phyloP scores from a whole-genome alignment of 345 rosid genomes.

The Odontarrhena argentea region DNA sequence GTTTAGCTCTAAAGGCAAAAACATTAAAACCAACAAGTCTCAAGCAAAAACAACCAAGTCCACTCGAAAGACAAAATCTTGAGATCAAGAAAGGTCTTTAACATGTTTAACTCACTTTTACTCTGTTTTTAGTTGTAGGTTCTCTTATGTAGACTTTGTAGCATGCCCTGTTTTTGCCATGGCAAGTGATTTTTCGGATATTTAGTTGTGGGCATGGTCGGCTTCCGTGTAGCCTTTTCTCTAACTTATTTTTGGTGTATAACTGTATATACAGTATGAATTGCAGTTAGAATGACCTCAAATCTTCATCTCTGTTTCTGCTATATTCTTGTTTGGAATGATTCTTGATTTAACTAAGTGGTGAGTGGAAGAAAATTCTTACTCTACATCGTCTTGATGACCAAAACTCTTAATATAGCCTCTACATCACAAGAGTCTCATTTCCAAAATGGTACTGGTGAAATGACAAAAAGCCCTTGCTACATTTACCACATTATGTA shows the following conservation, averaged over 20 bases:
- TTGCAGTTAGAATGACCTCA: background rate
- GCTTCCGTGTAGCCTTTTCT: conserved; percentile 1
- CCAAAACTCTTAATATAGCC: too few relatives aligned
- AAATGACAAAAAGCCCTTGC: background rate
- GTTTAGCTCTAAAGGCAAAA: conserved; percentile 58
- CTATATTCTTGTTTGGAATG: background rate
- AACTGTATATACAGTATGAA: conserved; percentile 9
- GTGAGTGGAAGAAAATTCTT: conserved; percentile 5
- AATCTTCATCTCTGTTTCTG: conserved; percentile 9
- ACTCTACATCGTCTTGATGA: background rate
- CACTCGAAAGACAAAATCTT: conserved; percentile 45
- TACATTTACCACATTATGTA: background rate
- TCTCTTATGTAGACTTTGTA: conserved; percentile 19
- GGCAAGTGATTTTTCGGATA: conserved; percentile 17
- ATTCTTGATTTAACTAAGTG: background rate
- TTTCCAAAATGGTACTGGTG: too few relatives aligned
- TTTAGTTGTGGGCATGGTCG: conserved; percentile 22
- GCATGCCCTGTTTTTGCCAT: conserved; percentile 24
- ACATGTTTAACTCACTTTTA: conserved; percentile 3
- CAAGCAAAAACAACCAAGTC: conserved; percentile 38
- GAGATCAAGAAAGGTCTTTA: conserved; percentile 8
- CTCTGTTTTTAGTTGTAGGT: background rate
- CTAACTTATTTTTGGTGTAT: background rate
- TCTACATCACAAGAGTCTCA: too few relatives aligned
- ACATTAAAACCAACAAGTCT: conserved; percentile 45